These are phyloP conservation scores for Cutaneotrichosporon cavernicola DNA, from an alignment of 1,284 basidiomycete genomes.

Conservation along the genomic window DNA sequence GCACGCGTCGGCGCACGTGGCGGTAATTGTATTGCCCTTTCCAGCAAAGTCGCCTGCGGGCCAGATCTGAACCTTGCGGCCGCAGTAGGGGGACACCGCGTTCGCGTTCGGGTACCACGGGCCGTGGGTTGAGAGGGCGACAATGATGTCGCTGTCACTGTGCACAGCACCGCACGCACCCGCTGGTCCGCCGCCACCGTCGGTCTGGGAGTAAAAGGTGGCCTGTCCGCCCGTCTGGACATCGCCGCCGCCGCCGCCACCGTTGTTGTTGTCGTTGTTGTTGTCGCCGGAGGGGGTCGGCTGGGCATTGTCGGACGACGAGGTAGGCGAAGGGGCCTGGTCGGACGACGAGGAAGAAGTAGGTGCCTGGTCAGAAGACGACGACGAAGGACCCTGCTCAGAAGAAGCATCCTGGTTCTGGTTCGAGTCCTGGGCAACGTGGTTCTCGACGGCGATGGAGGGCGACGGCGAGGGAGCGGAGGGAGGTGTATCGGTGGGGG, in stretches of 20 bases:
- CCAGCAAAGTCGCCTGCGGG: slow-evolving; percentile 26
- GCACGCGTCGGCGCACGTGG: slow-evolving; percentile 74
- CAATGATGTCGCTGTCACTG: slow-evolving; percentile 65
- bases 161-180: slow-evolving; percentile 66
- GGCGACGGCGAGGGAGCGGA: neutral
- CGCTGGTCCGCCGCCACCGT: slow-evolving; percentile 53
- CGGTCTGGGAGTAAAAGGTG: slow-evolving; percentile 68
- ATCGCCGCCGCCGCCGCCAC: neutral
- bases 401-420: neutral
- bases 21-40: slow-evolving; percentile 55
- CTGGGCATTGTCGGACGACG: slow-evolving; percentile 20
- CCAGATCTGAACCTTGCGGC: slow-evolving; percentile 36
- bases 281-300: slow-evolving; percentile 2
- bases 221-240: slow-evolving; percentile 49
- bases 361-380: neutral
- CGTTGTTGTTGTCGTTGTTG: neutral
- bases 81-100: slow-evolving; percentile 31
- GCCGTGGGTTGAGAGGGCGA: slow-evolving; percentile 56
- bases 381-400: neutral
- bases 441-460: neutral
- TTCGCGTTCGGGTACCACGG: slow-evolving; percentile 36
- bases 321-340: slow-evolving; percentile 18
- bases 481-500: neutral
- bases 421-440: neutral
- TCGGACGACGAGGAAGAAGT: neutral